These are phyloP conservation scores for Xylaria acuta DNA, from an alignment of 495 filamentous ascomycete genomes.

Conservation along the genomic window DNA sequence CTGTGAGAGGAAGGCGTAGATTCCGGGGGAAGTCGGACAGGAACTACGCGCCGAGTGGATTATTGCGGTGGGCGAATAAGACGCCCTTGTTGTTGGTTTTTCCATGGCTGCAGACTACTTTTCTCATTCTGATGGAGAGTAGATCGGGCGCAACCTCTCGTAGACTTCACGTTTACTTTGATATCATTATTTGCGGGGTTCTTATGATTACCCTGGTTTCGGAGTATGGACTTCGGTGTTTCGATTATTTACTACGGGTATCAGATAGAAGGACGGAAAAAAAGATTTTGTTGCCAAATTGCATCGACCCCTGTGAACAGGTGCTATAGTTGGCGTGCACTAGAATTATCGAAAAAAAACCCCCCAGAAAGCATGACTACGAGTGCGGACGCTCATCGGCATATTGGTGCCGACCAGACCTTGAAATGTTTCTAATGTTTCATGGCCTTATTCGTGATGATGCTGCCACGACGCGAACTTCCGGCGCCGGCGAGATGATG, in stretches of 20 bases:
- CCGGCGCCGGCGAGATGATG: slow-evolving; percentile 3
- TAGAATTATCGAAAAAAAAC: background rate
- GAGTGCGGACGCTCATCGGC: background rate
- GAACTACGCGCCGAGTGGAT: background rate
- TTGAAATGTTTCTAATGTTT: background rate
- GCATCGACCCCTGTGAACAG: background rate
- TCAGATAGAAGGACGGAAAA: background rate
- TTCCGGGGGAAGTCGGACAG: background rate
- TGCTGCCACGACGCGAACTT: background rate
- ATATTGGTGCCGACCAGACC: background rate
- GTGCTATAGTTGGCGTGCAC: background rate
- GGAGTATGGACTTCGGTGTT: background rate
- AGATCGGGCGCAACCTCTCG: background rate
- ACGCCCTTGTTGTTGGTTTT: background rate
- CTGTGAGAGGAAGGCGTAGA: background rate
- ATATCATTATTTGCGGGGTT: background rate
- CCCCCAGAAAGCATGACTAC: background rate
- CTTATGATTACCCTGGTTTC: background rate
- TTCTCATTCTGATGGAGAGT: background rate
- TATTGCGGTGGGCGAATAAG: background rate
- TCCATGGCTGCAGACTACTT: background rate
- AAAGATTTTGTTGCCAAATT: background rate
- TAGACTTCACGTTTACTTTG: background rate
- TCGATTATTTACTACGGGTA: background rate
- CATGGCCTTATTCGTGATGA: background rate